phyloP scores from a whole-genome alignment of 2,329 filamentous ascomycete genomes.

The Nothophaeocryptopus gaeumannii region DNA sequence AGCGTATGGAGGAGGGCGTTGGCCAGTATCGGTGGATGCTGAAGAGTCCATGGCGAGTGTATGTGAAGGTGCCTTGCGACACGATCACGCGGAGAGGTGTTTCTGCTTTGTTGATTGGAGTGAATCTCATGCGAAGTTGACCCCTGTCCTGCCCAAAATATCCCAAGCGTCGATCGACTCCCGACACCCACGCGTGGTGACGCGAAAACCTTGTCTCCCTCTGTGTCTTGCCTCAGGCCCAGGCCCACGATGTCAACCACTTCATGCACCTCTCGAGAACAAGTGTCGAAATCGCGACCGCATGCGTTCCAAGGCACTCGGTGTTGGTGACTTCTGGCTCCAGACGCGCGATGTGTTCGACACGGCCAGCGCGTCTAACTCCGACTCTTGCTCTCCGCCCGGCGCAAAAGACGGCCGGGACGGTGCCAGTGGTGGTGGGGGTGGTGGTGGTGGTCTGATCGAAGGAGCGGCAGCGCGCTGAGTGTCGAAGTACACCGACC shows the following conservation, averaged over 20 bases:
- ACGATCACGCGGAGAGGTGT: neutral
- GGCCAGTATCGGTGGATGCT: neutral
- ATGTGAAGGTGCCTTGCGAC: neutral
- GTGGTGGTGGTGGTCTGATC: neutral
- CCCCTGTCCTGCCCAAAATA: neutral
- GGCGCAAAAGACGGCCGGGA: neutral
- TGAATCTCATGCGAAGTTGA: too few species aligned
- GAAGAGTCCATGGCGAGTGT: neutral
- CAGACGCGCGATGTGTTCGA: neutral
- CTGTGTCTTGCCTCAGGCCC: neutral
- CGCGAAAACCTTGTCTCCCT: neutral
- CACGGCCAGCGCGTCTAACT: conserved; percentile 6
- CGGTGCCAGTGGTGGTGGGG: neutral
- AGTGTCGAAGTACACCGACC: conserved; percentile 1
- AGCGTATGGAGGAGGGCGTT: neutral
- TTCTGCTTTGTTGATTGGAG: too few species aligned
- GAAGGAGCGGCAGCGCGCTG: conserved; percentile 5
- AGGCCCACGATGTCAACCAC: neutral
- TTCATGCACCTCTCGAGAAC: conserved; percentile 3
- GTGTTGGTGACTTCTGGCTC: conserved; percentile 6
- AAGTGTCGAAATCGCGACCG: conserved; percentile 5
- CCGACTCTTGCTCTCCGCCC: neutral
- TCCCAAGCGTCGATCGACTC: neutral
- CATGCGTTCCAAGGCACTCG: conserved; percentile 11
- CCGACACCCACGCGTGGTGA: neutral